Conservation (phyloP, 148 eudicot species). For the Fallopia convolvulus region DNA sequence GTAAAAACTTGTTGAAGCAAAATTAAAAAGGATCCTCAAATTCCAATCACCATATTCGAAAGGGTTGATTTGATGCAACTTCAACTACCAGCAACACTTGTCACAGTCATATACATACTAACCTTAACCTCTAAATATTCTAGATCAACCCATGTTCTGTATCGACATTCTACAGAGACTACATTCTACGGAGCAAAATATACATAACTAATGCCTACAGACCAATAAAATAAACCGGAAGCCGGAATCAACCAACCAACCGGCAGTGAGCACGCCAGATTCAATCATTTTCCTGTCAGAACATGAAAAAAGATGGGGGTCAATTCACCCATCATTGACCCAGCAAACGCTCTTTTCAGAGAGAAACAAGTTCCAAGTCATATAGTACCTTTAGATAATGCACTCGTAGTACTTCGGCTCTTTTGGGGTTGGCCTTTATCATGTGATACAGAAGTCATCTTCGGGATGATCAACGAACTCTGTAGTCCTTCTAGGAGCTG, state of each 20-base stretch:
- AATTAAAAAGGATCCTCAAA: too few species aligned
- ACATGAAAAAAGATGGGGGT: not conserved
- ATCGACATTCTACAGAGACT: conserved; percentile 14
- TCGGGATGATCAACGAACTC: conserved; percentile 47
- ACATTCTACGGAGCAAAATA: conserved; percentile 19
- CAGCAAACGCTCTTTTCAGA: not conserved
- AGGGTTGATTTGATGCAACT: not conserved
- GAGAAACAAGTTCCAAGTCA: not conserved
- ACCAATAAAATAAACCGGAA: not conserved
- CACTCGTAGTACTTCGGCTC: not conserved
- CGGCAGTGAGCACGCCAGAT: not conserved
- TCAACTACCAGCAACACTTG: not conserved
- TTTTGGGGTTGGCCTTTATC: conserved; percentile 32
- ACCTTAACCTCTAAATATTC: not conserved
- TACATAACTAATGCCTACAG: conserved; percentile 4
- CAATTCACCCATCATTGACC: not conserved
- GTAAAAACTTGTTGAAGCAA: too few species aligned
- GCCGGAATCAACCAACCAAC: not conserved
- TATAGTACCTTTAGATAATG: not conserved
- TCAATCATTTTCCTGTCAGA: conserved; percentile 4
- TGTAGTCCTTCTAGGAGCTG: conserved; percentile 73
- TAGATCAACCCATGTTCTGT: not conserved
- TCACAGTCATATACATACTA: not conserved
- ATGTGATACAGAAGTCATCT: conserved; percentile 45
- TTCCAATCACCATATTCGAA: too few species aligned